Conservation (phyloP, 179 eudicot genomes). For the Gypsophila paniculata region DNA sequence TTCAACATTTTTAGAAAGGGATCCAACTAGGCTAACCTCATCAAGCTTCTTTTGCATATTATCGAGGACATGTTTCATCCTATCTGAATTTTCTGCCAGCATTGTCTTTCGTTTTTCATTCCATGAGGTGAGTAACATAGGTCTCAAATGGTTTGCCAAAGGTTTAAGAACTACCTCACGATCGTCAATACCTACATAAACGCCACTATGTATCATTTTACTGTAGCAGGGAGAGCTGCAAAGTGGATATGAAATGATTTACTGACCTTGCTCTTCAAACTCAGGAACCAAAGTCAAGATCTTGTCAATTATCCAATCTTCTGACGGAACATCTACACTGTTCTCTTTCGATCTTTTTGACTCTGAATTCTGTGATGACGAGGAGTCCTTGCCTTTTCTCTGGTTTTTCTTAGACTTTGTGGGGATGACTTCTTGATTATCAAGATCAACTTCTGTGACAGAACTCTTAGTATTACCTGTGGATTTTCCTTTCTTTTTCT, state of each 20-base stretch:
- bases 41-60: slow-evolving; percentile 77
- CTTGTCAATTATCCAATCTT: slow-evolving; percentile 66
- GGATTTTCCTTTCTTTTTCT: slow-evolving; percentile 82
- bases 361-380: slow-evolving; percentile 47
- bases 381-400: slow-evolving; percentile 62
- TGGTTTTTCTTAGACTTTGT: slow-evolving; percentile 77
- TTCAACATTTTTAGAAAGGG: slow-evolving; percentile 6
- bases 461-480: slow-evolving; percentile 42
- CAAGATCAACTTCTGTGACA: slow-evolving; percentile 47
- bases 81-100: slow-evolving; percentile 79
- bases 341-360: slow-evolving; percentile 55
- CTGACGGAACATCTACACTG: slow-evolving; percentile 46
- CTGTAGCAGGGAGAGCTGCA: slow-evolving; percentile 13
- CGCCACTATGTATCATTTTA: slow-evolving; percentile 21
- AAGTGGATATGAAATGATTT: neutral
- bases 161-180: slow-evolving; percentile 70
- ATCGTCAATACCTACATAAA: slow-evolving; percentile 54
- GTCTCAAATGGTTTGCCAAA: slow-evolving; percentile 73
- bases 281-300: slow-evolving; percentile 64
- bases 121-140: slow-evolving; percentile 77
- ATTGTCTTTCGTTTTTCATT: slow-evolving; percentile 69
- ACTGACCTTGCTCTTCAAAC: slow-evolving; percentile 81
- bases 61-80: slow-evolving; percentile 59
- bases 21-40: slow-evolving; percentile 53
- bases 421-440: slow-evolving; percentile 55